These are phyloP conservation scores for Diospyros lotus DNA, from an alignment of 148 eudicot genomes.

Conservation along the genomic window DNA sequence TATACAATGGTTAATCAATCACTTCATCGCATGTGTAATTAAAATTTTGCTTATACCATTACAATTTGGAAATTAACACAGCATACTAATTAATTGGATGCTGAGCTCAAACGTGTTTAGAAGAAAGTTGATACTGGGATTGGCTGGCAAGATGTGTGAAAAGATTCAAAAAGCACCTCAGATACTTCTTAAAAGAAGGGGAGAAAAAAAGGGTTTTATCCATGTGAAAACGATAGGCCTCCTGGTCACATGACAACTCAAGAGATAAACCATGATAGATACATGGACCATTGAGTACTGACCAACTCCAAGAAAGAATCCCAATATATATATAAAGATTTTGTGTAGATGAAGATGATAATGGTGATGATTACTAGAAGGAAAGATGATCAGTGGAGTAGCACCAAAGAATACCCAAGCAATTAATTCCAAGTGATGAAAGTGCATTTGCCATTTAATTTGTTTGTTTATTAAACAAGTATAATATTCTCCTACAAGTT, in stretches of 20 bases:
- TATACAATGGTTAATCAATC: too few relatives aligned
- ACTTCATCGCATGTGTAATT: too few relatives aligned
- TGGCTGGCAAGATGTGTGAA: not conserved
- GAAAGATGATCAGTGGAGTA: conserved; percentile 8
- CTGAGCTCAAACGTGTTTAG: too few relatives aligned
- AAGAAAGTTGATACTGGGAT: too few relatives aligned
- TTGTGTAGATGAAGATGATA: not conserved
- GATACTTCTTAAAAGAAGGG: not conserved
- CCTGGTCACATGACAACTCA: not conserved
- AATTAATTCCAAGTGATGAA: not conserved
- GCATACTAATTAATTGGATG: too few relatives aligned
- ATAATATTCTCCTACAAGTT: too few relatives aligned
- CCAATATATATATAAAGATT: not conserved
- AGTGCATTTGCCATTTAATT: not conserved
- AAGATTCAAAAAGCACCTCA: not conserved
- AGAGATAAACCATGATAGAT: not conserved
- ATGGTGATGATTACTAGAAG: conserved; percentile 10
- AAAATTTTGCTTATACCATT: too few relatives aligned
- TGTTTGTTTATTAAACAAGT: too few relatives aligned
- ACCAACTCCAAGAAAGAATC: not conserved
- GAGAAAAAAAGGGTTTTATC: not conserved
- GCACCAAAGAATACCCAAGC: conserved; percentile 9
- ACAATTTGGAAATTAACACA: too few relatives aligned
- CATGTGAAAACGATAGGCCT: not conserved
- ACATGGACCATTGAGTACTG: not conserved